Evolutionary conservation across 2,329 filamentous ascomycete genomes (phyloP), one percentile per base, ranked within the genome.

Genomic region (Aspergillus puulaauensis): DNA sequence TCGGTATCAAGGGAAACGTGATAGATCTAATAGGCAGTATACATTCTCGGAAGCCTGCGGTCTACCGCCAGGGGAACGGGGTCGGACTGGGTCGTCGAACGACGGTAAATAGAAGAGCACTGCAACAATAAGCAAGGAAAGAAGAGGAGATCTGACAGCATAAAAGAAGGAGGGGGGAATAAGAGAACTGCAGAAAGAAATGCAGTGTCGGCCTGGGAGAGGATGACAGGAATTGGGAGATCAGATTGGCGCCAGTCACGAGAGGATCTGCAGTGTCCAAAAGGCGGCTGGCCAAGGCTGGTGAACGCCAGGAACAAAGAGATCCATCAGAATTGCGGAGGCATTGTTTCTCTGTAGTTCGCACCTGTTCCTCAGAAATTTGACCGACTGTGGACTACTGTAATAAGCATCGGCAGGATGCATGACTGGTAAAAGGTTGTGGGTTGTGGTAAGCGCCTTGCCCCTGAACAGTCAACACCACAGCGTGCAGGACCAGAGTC

Each of bases 11-110:
- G 41, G 39, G 40, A 41, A 48, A 21, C 21, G 31, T 21, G 21
- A n/a, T 7, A 35, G 35, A 33, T 61, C 61, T 61, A 54, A 57
- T 54, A 64, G 55, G 54, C 59, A 61, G 54, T 46, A 58, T 43
- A 54, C 62, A 64, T 64, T 52, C 58, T 61, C 40, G 48, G 51
- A 43, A 37, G 50, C 23, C 41, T 54, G 44, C 47, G 59, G 54
- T 60, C 37, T 53, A 43, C 52, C 48, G 39, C 54, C 33, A 52
- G 31, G 50, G 44, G 54, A 37, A 49, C 39, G 33, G 39, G 46
- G 33, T 24, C n/a, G 21, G 21, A 54, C 8, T 37, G 35, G 19
- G 27, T 17, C 40, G 27, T 17, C 24, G 14, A 11, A 17, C 40
- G 27, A 31, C 9, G 40, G n/a, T 35, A 45, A 37, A 35, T 15